These are phyloP conservation scores for Adansonia gregorii DNA, from an alignment of 441 rosid genomes.

Conservation along the genomic window DNA sequence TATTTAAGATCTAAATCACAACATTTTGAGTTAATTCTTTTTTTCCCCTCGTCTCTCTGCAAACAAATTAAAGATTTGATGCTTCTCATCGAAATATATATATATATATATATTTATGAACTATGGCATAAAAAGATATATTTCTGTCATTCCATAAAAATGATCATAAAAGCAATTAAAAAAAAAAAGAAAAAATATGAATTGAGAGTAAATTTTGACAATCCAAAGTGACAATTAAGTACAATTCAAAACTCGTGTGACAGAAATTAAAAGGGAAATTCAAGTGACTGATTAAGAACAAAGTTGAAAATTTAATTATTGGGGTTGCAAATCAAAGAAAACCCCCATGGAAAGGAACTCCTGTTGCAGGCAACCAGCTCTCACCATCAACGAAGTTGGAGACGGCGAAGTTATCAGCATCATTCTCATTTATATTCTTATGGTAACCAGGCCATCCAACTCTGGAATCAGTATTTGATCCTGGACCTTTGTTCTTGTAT, in stretches of 20 bases:
- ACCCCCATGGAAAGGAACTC: constrained; percentile 33
- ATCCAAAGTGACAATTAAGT: background rate
- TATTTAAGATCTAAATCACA: too few species aligned
- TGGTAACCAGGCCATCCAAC: constrained; percentile 45
- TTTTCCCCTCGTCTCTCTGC: too few species aligned
- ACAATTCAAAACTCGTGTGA: background rate
- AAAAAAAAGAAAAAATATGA: too few species aligned
- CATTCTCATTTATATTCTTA: constrained; percentile 20
- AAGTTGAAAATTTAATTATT: constrained; percentile 2
- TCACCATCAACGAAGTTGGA: constrained; percentile 34
- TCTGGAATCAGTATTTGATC: constrained; percentile 27
- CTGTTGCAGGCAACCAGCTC: constrained; percentile 36
- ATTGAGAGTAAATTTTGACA: background rate
- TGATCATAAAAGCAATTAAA: too few species aligned
- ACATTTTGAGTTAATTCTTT: too few species aligned
- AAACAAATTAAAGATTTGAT: too few species aligned
- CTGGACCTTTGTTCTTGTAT: constrained; percentile 36
- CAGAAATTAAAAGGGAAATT: background rate
- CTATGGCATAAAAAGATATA: too few species aligned
- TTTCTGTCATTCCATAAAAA: too few species aligned
- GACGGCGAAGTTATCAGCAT: constrained; percentile 34
- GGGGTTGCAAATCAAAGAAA: constrained; percentile 14
- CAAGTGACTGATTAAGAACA: constrained; percentile 2
- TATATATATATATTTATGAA: too few species aligned
- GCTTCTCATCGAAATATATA: too few species aligned